Conservation (phyloP, 371 early-diverging fungal species). For the Apophysomyces ossiformis region DNA sequence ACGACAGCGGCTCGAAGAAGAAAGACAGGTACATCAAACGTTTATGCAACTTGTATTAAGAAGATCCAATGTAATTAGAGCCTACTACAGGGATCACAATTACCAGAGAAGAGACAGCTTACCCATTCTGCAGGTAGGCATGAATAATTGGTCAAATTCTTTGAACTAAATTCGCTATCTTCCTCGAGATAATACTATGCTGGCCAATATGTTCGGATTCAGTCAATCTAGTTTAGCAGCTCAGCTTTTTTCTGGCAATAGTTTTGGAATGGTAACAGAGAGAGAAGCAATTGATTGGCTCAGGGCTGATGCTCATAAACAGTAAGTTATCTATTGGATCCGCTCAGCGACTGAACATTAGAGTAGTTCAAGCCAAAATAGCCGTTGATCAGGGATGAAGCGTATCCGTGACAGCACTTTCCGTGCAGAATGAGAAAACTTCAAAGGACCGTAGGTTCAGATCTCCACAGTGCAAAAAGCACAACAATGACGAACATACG, state of each 20-base stretch:
- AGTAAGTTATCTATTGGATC: background rate
- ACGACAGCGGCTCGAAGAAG: constrained; percentile 23
- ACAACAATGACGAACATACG: no score
- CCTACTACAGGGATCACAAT: constrained; percentile 4
- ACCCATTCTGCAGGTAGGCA: background rate
- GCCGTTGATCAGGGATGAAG: background rate
- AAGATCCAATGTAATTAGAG: background rate
- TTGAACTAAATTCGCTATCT: background rate
- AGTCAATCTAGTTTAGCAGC: background rate
- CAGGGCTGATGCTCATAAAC: constrained; percentile 14
- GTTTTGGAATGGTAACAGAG: constrained; percentile 31
- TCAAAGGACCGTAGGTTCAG: no score
- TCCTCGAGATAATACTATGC: constrained; percentile 6
- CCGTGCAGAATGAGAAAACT: no score
- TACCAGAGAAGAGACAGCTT: background rate
- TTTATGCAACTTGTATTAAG: no score
- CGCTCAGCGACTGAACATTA: background rate
- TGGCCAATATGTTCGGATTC: background rate
- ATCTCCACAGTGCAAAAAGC: no score
- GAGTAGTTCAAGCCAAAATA: constrained; percentile 2
- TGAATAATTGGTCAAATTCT: background rate
- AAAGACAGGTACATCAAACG: constrained; percentile 18
- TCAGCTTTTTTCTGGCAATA: constrained; percentile 4
- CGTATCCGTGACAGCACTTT: no score
- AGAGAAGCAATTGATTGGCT: constrained; percentile 48